phyloP scores from a whole-genome alignment of 495 filamentous ascomycete species.

The Aspergillus panamensis region DNA sequence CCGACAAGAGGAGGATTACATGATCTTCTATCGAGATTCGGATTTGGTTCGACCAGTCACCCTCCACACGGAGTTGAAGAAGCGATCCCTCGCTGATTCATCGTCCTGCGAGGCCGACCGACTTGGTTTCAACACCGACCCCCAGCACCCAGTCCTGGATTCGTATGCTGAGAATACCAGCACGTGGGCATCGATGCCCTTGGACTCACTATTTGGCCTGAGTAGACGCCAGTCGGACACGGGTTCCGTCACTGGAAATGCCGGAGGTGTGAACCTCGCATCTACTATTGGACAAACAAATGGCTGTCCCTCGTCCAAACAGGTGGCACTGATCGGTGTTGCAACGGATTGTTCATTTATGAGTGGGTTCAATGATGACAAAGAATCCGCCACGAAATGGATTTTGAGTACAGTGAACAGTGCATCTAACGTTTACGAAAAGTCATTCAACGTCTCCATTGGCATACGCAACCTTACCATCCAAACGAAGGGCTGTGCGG shows the following conservation, averaged over 20 bases:
- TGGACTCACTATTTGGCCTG: slow-evolving; percentile 54
- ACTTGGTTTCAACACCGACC: slow-evolving; percentile 66
- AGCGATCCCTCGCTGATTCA: slow-evolving; percentile 40
- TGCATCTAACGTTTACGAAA: slow-evolving; percentile 83
- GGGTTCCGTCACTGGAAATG: slow-evolving; percentile 61
- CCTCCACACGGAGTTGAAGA: slow-evolving; percentile 53
- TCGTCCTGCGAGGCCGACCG: slow-evolving; percentile 59
- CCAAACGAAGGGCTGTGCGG: slow-evolving; percentile 63
- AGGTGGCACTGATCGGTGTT: slow-evolving; percentile 87
- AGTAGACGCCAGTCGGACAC: slow-evolving; percentile 52
- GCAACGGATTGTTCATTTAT: slow-evolving; percentile 91
- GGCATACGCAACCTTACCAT: slow-evolving; percentile 84
- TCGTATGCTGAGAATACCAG: slow-evolving; percentile 35
- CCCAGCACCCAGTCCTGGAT: slow-evolving; percentile 61
- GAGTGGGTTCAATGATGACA: slow-evolving; percentile 58
- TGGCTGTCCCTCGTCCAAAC: slow-evolving; percentile 83
- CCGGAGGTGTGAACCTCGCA: slow-evolving; percentile 77
- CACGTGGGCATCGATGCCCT: slow-evolving; percentile 51
- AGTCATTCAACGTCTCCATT: slow-evolving; percentile 88
- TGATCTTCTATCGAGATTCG: slow-evolving; percentile 89
- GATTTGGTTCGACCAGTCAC: slow-evolving; percentile 55
- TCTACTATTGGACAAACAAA: slow-evolving; percentile 73
- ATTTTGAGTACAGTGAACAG: slow-evolving; percentile 81
- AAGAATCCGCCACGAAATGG: slow-evolving; percentile 59
- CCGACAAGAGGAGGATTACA: slow-evolving; percentile 62